phyloP scores from a whole-genome alignment of 1,284 basidiomycete genomes.

The Ceratobasidium theobromae region DNA sequence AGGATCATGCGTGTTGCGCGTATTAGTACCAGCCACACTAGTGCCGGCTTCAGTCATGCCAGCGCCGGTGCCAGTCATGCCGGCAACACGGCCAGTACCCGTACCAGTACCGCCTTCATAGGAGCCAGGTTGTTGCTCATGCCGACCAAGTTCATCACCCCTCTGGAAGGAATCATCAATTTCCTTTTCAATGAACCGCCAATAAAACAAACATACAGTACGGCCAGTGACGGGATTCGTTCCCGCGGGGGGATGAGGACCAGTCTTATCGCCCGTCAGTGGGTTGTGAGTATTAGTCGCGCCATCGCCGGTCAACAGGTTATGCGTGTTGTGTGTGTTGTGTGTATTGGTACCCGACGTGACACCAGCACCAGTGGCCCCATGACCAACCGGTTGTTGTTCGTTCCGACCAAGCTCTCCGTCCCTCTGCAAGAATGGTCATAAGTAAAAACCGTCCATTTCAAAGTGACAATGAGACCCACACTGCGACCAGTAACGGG shows the following conservation, averaged over 20 bases:
- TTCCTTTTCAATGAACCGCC: background rate
- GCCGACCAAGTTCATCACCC: constrained; percentile 3
- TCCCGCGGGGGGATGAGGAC: constrained; percentile 10
- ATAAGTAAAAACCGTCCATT: background rate
- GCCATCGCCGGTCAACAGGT: constrained; percentile 15
- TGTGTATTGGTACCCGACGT: background rate
- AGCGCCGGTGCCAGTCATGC: background rate
- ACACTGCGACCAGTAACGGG: constrained; percentile 5
- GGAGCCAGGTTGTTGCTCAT: constrained; percentile 13
- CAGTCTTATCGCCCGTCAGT: constrained; percentile 21
- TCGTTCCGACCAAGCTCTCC: constrained; percentile 7
- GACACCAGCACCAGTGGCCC: background rate
- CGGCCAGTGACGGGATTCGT: constrained; percentile 20
- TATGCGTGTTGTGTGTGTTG: constrained; percentile 20
- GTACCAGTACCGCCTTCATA: no score
- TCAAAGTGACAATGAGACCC: background rate
- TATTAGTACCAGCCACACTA: background rate
- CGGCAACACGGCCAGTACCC: background rate
- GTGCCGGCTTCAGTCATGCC: background rate
- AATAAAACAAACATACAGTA: background rate
- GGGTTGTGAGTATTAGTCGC: constrained; percentile 16
- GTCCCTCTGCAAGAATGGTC: background rate
- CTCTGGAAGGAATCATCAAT: constrained; percentile 6
- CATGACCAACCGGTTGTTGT: background rate
- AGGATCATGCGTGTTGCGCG: constrained; percentile 15